Evolutionary conservation across 331 rosid genomes (phyloP).

Genomic region (Pyracantha coccinea): DNA sequence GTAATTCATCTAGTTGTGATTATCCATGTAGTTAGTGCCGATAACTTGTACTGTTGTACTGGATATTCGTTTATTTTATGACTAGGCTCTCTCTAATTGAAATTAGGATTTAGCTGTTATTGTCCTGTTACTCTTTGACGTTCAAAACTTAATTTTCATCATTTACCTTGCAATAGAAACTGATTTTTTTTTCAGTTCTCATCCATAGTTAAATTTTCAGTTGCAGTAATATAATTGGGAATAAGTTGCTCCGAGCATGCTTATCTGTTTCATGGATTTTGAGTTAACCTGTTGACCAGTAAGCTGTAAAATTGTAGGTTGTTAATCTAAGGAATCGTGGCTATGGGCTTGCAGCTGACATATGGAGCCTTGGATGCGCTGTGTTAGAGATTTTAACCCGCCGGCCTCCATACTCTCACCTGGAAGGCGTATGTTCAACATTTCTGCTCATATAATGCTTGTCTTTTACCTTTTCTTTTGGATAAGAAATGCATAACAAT

Average conservation of each 20-base stretch:
- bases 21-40: neutral
- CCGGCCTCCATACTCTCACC: slow-evolving; percentile 51
- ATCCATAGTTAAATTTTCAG: neutral
- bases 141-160: neutral
- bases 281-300: neutral
- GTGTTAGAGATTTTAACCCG: slow-evolving; percentile 88
- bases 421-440: slow-evolving; percentile 53
- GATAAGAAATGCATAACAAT: neutral
- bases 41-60: neutral
- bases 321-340: slow-evolving; percentile 62
- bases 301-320: slow-evolving; percentile 44
- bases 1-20: neutral
- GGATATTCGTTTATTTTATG: neutral
- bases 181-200: neutral
- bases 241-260: neutral
- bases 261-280: neutral
- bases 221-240: neutral
- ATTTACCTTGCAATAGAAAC: neutral
- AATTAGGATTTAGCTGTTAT: neutral
- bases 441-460: neutral
- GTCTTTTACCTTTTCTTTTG: neutral
- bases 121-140: neutral
- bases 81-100: neutral
- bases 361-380: slow-evolving; percentile 61
- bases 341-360: slow-evolving; percentile 48